Conservation (phyloP, 2,329 filamentous ascomycete species). For the Penicillium sp. region DNA sequence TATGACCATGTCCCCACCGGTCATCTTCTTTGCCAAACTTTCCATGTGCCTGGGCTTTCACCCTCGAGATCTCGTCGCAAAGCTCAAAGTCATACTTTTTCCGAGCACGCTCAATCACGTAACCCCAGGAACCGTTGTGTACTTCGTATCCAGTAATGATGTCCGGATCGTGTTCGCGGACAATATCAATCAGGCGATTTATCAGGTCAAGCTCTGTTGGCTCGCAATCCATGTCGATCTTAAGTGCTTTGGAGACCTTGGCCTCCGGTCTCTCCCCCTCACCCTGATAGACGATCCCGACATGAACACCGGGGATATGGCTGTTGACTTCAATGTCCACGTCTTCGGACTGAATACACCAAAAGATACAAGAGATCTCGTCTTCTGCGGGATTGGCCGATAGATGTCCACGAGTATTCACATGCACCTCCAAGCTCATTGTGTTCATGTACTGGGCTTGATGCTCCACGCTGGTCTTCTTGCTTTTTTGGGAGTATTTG, state of each 20-base stretch:
- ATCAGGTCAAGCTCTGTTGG: conserved; percentile 80
- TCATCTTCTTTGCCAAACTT: conserved; percentile 84
- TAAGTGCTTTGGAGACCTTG: conserved; percentile 62
- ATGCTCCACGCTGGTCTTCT: conserved; percentile 74
- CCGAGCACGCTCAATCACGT: conserved; percentile 84
- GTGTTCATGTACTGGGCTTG: conserved; percentile 94
- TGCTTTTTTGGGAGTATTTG: conserved; percentile 77
- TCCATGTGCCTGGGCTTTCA: conserved; percentile 79
- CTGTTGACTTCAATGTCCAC: conserved; percentile 53
- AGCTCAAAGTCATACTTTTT: conserved; percentile 86
- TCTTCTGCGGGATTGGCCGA: conserved; percentile 89
- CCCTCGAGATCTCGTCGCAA: conserved; percentile 86
- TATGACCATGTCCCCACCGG: conserved; percentile 90
- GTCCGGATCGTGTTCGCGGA: conserved; percentile 82
- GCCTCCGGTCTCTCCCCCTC: conserved; percentile 59
- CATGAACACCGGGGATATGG: conserved; percentile 52
- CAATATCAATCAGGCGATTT: conserved; percentile 81
- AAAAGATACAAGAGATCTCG: conserved; percentile 84
- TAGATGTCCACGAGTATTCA: conserved; percentile 78
- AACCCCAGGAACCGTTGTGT: conserved; percentile 92
- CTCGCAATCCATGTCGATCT: conserved; percentile 70
- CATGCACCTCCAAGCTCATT: conserved; percentile 90
- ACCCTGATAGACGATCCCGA: conserved; percentile 73
- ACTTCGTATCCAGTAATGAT: conserved; percentile 95
- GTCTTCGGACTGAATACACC: conserved; percentile 80